Base-by-base conservation (phyloP, 2,329 filamentous ascomycete species). In the Colletotrichum kahawae region DNA sequence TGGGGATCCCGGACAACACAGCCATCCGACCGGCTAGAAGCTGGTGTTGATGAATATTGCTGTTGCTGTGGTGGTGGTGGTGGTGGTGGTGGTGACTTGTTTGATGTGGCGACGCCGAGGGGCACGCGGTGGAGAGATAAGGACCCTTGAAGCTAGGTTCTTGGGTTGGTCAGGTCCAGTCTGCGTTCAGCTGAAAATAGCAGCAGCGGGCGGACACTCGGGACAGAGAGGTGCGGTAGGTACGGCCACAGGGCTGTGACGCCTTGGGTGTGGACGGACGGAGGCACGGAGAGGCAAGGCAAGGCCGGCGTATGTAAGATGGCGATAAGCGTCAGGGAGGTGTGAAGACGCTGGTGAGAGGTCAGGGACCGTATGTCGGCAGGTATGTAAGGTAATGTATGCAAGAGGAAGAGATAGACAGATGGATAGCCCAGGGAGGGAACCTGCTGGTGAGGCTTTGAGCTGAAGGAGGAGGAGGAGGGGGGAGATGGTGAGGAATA, bases 1-100 rank as follows among this genome's bases (percentile, higher is more conserved):
- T 71, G 75, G 74, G 67, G 60, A 71, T 65, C 66, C 74, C 59
- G 65, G 65, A 65, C 74, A 77, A 73, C 76, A 77, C 76, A 77
- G 74, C 76, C 76, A 77, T 77, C 71, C 74, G 74, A 71, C 70
- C 67, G 64, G 69, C 72, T 72, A 43, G 34, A 70, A 63, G 21
- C 64, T 59, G 67, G 43, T 72, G 68, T 56, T 71, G 48, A 18
- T n/a, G 64, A 0, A 29, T 67, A 24, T 31, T 57, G 43, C 27
- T 14, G 34, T 51, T 67, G 48, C 31, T n/a, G 43, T 36, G 21
- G 21, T 21, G 21, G 21, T 21, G 21, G 21, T 21, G 21, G 21
- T 51, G 24, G 38, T 27, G 24, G 2, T 29, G 16, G 12, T 21
- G 67, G 24, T 57, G 29, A 34, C 33, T 33, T 34, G 38, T 24